These are phyloP conservation scores for Cephaloascus albidus DNA, from an alignment of 805 yeast species.

Conservation along the genomic window DNA sequence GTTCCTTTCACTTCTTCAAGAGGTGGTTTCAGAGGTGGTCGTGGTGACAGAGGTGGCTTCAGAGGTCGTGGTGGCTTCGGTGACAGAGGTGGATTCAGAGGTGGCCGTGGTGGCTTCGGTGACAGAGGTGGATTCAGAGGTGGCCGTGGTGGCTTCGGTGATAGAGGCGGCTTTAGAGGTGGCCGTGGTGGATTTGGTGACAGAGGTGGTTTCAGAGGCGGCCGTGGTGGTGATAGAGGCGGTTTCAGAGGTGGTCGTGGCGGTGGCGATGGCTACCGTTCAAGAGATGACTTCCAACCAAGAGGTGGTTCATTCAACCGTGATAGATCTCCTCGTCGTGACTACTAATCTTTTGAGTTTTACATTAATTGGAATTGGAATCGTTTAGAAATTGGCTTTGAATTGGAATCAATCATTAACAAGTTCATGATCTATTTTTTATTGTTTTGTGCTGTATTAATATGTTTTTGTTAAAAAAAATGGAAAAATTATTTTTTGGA, in stretches of 20 bases:
- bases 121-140: slow-evolving; percentile 31
- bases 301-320: slow-evolving; percentile 1
- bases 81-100: slow-evolving; percentile 27
- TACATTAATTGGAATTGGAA: no score
- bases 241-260: slow-evolving; percentile 19
- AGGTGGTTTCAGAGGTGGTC: slow-evolving; percentile 25
- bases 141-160: slow-evolving; percentile 18
- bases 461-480: no score
- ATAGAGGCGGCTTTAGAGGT: slow-evolving; percentile 17
- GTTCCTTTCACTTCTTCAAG: slow-evolving; percentile 41
- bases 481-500: no score
- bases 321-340: slow-evolving; percentile 1
- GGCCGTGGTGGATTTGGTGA: slow-evolving; percentile 35
- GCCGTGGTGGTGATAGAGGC: slow-evolving; percentile 12
- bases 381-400: no score
- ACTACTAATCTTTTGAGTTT: no score
- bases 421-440: no score
- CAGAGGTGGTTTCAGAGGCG: slow-evolving; percentile 18
- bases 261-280: slow-evolving; percentile 37
- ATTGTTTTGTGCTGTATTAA: no score
- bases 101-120: slow-evolving; percentile 41
- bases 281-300: slow-evolving; percentile 26
- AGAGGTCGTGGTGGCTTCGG: slow-evolving; percentile 27
- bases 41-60: slow-evolving; percentile 30
- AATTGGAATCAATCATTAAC: no score